Evolutionary conservation across 192 early-diverging fungal genomes (phyloP).

Genomic region (Umbelopsis vinacea): DNA sequence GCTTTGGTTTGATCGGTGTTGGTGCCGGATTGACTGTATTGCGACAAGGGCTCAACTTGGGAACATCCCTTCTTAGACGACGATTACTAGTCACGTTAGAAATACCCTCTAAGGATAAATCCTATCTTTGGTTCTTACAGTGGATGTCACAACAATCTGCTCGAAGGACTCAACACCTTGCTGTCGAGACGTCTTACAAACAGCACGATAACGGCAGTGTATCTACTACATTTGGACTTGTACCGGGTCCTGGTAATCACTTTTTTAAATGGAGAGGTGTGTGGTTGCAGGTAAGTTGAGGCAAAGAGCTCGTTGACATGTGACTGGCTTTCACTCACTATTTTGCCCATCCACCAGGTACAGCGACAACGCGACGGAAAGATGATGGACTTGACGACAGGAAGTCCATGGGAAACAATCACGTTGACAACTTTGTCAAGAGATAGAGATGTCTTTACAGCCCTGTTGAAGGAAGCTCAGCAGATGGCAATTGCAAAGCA

Average conservation of each 20-base stretch:
- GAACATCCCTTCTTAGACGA: slow-evolving; percentile 71
- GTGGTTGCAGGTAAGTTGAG: slow-evolving; percentile 66
- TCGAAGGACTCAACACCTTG: slow-evolving; percentile 67
- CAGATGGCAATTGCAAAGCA: slow-evolving; percentile 82
- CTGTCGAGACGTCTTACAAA: slow-evolving; percentile 87
- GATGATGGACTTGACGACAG: slow-evolving; percentile 92
- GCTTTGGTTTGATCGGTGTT: slow-evolving; percentile 90
- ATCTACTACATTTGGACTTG: slow-evolving; percentile 80
- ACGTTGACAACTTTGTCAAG: slow-evolving; percentile 87
- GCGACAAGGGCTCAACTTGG: slow-evolving; percentile 70
- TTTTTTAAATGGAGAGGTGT: slow-evolving; percentile 77
- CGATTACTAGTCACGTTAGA: slow-evolving; percentile 89
- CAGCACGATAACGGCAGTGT: slow-evolving; percentile 92
- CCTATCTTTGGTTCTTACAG: slow-evolving; percentile 91
- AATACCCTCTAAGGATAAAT: slow-evolving; percentile 92
- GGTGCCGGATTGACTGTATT: slow-evolving; percentile 82
- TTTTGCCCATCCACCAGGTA: slow-evolving; percentile 41
- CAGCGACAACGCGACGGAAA: slow-evolving; percentile 82
- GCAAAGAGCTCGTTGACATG: not conserved
- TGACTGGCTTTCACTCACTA: slow-evolving; percentile 24
- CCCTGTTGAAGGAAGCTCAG: slow-evolving; percentile 83
- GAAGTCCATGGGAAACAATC: slow-evolving; percentile 93
- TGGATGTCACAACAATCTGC: slow-evolving; percentile 80
- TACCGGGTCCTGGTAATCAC: slow-evolving; percentile 93
- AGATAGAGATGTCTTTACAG: slow-evolving; percentile 76